Conservation (phyloP, 1,284 basidiomycete species). For the Moesziomyces sp. region DNA sequence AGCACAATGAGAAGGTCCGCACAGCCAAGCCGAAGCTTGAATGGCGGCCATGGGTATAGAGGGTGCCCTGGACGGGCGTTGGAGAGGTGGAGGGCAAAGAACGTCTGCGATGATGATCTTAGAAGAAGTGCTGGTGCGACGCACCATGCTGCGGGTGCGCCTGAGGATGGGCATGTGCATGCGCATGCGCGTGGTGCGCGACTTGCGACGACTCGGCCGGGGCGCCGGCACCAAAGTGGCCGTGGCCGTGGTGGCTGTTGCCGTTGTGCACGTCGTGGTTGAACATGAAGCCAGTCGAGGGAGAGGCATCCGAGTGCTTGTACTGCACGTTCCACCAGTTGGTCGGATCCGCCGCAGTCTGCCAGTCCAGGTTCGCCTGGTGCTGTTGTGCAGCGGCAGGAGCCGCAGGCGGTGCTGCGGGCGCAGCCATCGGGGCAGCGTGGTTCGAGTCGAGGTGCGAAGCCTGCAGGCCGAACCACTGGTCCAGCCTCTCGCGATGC, state of each 20-base stretch:
- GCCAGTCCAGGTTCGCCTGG: conserved; percentile 30
- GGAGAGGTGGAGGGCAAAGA: conserved; percentile 5
- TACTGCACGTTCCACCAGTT: conserved; percentile 48
- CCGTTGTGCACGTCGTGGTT: conserved; percentile 12
- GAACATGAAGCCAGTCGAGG: conserved; percentile 29
- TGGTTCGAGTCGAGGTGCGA: conserved; percentile 15
- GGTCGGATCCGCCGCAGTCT: conserved; percentile 16
- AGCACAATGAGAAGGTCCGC: neutral
- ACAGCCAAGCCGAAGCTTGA: neutral
- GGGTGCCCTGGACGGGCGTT: neutral
- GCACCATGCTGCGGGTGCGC: conserved; percentile 7
- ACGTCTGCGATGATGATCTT: neutral
- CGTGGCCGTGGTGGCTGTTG: conserved; percentile 5
- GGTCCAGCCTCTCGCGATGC: conserved; percentile 32
- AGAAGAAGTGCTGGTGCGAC: conserved; percentile 31
- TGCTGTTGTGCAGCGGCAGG: conserved; percentile 7
- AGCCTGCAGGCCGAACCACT: conserved; percentile 40
- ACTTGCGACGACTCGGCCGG: conserved; percentile 1
- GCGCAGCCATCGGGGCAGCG: conserved; percentile 6
- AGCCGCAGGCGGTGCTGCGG: neutral
- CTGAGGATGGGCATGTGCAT: conserved; percentile 12
- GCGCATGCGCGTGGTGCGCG: conserved; percentile 12
- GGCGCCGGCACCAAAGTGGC: neutral
- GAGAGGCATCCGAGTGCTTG: conserved; percentile 26
- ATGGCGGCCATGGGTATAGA: conserved; percentile 10